These are phyloP conservation scores for Rhodosporidiobolus sp. DNA, from an alignment of 768 basidiomycete species.

Conservation along the genomic window DNA sequence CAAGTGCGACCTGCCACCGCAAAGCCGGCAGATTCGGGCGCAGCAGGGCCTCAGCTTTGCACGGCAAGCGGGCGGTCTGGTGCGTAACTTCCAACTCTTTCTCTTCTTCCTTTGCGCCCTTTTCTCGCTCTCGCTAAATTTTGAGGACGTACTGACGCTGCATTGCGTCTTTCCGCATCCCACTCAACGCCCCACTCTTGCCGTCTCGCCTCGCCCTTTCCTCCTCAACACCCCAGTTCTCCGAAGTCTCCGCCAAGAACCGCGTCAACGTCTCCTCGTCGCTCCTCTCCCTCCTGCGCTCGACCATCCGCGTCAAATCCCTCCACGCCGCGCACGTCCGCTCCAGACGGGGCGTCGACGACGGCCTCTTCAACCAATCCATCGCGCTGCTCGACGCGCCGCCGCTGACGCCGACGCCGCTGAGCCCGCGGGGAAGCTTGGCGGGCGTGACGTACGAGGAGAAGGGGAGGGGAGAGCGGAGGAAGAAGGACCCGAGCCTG, in stretches of 20 bases:
- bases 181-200: too few species aligned
- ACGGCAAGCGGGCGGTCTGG: conserved; percentile 24
- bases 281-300: conserved; percentile 85
- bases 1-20: conserved; percentile 27
- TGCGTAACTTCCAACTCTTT: too few species aligned
- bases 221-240: conserved; percentile 74
- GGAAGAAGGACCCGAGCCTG: conserved; percentile 14
- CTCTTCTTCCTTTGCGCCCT: background rate
- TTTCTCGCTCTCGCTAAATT: too few species aligned
- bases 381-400: conserved; percentile 11
- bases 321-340: conserved; percentile 9
- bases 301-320: conserved; percentile 80
- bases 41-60: conserved; percentile 18
- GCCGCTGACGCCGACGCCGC: background rate
- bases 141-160: too few species aligned
- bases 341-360: background rate
- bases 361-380: conserved; percentile 26
- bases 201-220: background rate
- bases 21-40: background rate
- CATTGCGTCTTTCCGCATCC: background rate
- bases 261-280: conserved; percentile 96
- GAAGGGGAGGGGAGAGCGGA: conserved; percentile 8
- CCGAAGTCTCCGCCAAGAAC: conserved; percentile 94
- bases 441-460: conserved; percentile 17
- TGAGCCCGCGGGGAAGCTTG: background rate